Conservation (phyloP, 768 basidiomycete species). For the Russula abietina region DNA sequence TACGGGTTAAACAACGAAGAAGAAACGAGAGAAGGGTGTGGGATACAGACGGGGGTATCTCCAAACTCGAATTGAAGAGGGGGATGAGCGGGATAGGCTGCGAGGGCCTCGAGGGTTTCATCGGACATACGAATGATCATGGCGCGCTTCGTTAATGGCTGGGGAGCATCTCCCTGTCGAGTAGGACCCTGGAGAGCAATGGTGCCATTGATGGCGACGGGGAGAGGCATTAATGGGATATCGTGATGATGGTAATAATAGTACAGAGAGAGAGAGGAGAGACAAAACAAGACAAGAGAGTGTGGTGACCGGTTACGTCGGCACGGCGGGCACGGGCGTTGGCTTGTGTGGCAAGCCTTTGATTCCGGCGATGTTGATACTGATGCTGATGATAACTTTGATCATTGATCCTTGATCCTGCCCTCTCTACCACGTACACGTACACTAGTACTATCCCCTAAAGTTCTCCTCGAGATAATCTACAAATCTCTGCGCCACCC, state of each 20-base stretch:
- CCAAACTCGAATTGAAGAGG: constrained; percentile 59
- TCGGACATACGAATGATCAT: constrained; percentile 72
- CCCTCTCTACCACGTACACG: not conserved
- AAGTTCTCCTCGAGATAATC: constrained; percentile 67
- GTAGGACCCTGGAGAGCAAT: constrained; percentile 57
- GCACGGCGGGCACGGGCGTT: not conserved
- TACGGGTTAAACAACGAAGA: not conserved
- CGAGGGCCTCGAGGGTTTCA: constrained; percentile 65
- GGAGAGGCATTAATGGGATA: constrained; percentile 54
- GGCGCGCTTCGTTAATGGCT: constrained; percentile 61
- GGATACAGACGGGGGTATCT: constrained; percentile 46
- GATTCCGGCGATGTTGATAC: not conserved
- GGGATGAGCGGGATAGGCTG: constrained; percentile 39
- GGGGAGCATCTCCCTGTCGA: constrained; percentile 47
- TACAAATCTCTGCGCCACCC: constrained; percentile 64
- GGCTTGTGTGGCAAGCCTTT: not conserved
- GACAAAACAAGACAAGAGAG: not conserved
- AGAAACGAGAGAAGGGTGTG: not conserved
- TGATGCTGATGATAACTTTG: not conserved
- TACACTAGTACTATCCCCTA: constrained; percentile 27
- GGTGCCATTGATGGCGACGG: constrained; percentile 37
- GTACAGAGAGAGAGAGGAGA: not conserved
- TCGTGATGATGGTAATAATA: constrained; percentile 11
- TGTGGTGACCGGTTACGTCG: not conserved
- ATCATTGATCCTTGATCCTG: not conserved